Base-by-base conservation (phyloP, 768 basidiomycete species). In the Podaxis mareebaensis region DNA sequence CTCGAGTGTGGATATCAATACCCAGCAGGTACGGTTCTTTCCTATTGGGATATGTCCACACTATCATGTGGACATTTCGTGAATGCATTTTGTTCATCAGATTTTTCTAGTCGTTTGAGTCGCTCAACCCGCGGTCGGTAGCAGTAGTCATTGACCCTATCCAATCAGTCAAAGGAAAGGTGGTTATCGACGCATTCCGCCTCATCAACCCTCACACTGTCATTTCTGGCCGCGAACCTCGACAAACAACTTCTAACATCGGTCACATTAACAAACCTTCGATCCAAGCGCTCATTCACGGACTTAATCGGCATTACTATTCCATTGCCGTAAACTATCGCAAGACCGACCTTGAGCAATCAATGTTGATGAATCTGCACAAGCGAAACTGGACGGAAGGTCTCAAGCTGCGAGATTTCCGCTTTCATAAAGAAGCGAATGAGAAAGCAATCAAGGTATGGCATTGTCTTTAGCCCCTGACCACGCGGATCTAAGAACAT, bases 331-430 rank as follows among this genome's bases (percentile, higher is more conserved):
- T 99, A 65, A 95, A 96, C 75, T 99, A 99, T 78, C 88, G 96
- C 68, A 99, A 99, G 82, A 98, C 96, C 30, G 96, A 98, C 73
- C 85, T 96, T 2, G 97, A 99, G 76, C 97, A 99, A 74, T 86
- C 91, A 17, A 99, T 99, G 97, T 77, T 99, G 68, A 94, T 99
- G 91, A 99, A 99, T 75, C 79, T 99, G 69, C 97, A 99, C 81
- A 99, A 99, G 77, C 84, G 95, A 70, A 96, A 97, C 72, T 99
- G 97, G 97, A 99, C 97, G 2, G 96, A 99, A 75, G 97, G 96
- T 1, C 79, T 99, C 67, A 93, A 92, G 73, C 75, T 99, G 71
- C 84, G 88, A 46, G 95, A 99, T 77, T 99, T 98, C 77, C 85
- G 91, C 75, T 76, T 83, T 59, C 93, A 96, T 76, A 94, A 95